Evolutionary conservation across 371 early-diverging fungal genomes (phyloP).

Genomic region (Apophysomyces variabilis): DNA sequence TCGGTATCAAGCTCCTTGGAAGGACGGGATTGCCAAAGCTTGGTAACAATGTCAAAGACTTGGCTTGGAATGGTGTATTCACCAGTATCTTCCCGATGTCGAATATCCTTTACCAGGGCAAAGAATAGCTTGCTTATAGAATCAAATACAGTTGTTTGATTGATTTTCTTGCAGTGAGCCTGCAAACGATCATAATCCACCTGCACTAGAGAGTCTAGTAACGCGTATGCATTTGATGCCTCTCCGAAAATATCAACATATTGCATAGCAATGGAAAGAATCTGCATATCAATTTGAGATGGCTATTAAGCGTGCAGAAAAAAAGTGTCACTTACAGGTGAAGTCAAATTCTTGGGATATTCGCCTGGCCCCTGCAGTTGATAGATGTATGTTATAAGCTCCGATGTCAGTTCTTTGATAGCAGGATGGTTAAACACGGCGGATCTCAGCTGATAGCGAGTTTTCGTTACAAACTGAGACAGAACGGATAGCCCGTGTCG

Average conservation of each 20-base stretch:
- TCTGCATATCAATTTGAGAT: background rate
- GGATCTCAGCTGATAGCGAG: slow-evolving; percentile 11
- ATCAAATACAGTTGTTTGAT: slow-evolving; percentile 15
- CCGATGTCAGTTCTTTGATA: slow-evolving; percentile 24
- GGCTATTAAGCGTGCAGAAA: background rate
- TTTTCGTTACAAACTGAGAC: slow-evolving; percentile 24
- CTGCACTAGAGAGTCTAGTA: slow-evolving; percentile 26
- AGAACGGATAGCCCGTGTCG: slow-evolving; percentile 24
- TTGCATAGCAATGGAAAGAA: slow-evolving; percentile 15
- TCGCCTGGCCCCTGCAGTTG: slow-evolving; percentile 2
- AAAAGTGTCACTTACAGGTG: slow-evolving; percentile 13
- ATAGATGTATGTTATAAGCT: slow-evolving; percentile 15
- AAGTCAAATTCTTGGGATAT: slow-evolving; percentile 13
- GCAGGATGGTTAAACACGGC: slow-evolving; percentile 30
- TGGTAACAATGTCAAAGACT: slow-evolving; percentile 33
- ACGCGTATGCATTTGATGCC: slow-evolving; percentile 20
- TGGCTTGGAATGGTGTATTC: slow-evolving; percentile 21
- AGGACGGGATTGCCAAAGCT: slow-evolving; percentile 24
- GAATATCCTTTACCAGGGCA: slow-evolving; percentile 29
- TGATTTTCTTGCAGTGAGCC: slow-evolving; percentile 13
- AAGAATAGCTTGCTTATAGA: slow-evolving; percentile 28
- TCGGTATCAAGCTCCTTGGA: slow-evolving; percentile 24
- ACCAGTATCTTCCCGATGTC: slow-evolving; percentile 11
- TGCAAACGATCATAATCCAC: slow-evolving; percentile 28
- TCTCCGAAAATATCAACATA: slow-evolving; percentile 36